Evolutionary conservation across 2,329 filamentous ascomycete genomes (phyloP), one percentile per base, ranked within the genome.

Genomic region (Curvularia lunata): DNA sequence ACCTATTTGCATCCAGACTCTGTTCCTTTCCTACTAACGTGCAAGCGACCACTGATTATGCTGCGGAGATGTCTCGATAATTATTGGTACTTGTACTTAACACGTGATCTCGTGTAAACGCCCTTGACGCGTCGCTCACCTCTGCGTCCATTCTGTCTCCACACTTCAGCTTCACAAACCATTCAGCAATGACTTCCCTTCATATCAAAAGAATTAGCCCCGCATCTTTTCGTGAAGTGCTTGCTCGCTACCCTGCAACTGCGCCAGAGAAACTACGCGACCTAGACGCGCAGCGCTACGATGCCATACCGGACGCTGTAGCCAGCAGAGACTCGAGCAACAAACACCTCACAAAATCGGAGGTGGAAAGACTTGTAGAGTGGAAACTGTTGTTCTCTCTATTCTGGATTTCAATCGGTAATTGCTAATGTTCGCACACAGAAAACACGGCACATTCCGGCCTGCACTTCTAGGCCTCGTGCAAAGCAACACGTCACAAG

Each of bases 401-500:
- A 1, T 18, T 6, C 2, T 21, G 13, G 13, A 13, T 25, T 25
- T 5, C 3, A 16, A 13, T 32, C 2, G 3, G 5, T 12, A 2
- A 16, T 6, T 37, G 13, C 30, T 45, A 37, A 52, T 37, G 5
- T n/a, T 40, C 3, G 13, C 16, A 50, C 2, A 2, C 27, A 82
- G 80, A 25, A 79, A 80, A 64, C 81, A 84, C 61, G 83, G 82
- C 62, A 83, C 80, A 19, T 84, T 80, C 61, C 80, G 83, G 6
- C 80, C 81, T 1, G 75, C 68, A 6, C 74, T 84, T 2, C 69
- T 80, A 28, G 68, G 73, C 4, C 77, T 84, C 8, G 79, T 83
- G 10, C 80, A 83, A 21, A 86, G 85, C 37, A 94, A 94, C 72
- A 76, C 83, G 3, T 71, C 81, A 2, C 67, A 76, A 0, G 52